Conservation (phyloP, 1,284 basidiomycete genomes). For the Cutaneotrichosporon dermatis region DNA sequence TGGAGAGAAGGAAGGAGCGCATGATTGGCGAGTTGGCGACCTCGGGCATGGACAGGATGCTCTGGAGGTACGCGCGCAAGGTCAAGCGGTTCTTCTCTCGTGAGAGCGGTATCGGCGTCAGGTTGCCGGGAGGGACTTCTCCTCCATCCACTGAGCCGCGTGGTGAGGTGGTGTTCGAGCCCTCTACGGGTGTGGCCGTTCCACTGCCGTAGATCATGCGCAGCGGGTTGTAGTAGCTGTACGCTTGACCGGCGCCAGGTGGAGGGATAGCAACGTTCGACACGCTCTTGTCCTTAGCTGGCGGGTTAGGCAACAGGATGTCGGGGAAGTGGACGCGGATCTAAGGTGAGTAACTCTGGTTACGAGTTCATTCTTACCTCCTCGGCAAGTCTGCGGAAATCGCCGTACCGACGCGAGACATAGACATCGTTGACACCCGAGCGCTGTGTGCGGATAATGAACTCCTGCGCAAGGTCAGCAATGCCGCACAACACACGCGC, state of each 20-base stretch:
- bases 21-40: slow-evolving; percentile 82
- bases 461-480: slow-evolving; percentile 61
- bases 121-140: not conserved
- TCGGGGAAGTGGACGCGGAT: slow-evolving; percentile 78
- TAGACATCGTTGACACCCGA: slow-evolving; percentile 69
- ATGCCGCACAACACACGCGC: no score
- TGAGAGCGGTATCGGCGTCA: slow-evolving; percentile 56
- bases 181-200: slow-evolving; percentile 24
- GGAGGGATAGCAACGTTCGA: slow-evolving; percentile 59
- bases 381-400: slow-evolving; percentile 79
- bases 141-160: not conserved
- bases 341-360: slow-evolving; percentile 48
- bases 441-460: slow-evolving; percentile 82
- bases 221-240: slow-evolving; percentile 46
- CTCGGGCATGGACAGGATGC: slow-evolving; percentile 66
- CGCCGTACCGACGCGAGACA: slow-evolving; percentile 89
- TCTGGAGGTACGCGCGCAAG: slow-evolving; percentile 82
- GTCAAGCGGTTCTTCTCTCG: slow-evolving; percentile 95
- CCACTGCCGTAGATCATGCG: slow-evolving; percentile 47
- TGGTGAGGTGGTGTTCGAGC: not conserved
- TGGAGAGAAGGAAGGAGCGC: slow-evolving; percentile 76
- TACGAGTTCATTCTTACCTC: slow-evolving; percentile 57
- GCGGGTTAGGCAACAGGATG: slow-evolving; percentile 69
- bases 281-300: slow-evolving; percentile 75
- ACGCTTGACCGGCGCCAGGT: slow-evolving; percentile 17